phyloP scores from a whole-genome alignment of 1,284 basidiomycete genomes.

The Trichosporon ovoides region DNA sequence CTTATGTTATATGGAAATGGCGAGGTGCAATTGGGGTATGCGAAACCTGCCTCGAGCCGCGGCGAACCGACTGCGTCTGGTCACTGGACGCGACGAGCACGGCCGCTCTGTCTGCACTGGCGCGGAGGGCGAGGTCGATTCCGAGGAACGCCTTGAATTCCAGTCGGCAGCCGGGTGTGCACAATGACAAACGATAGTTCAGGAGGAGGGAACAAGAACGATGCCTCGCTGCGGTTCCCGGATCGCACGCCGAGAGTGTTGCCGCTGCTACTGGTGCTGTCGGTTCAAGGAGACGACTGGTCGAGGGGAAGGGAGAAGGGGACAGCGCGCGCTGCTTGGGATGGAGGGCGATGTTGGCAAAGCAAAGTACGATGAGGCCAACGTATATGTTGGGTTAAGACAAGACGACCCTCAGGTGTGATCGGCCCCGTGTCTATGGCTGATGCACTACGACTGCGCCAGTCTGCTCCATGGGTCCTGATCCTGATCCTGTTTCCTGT shows the following conservation, averaged over 20 bases:
- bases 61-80: too few species aligned
- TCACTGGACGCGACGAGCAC: too few species aligned
- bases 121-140: too few species aligned
- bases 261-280: too few species aligned
- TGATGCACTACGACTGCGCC: not conserved
- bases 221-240: too few species aligned
- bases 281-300: not conserved
- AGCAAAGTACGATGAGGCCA: not conserved
- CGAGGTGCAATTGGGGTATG: slow-evolving; percentile 4
- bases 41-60: not conserved
- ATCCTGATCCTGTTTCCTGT: not conserved
- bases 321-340: not conserved
- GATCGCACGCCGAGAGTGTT: too few species aligned
- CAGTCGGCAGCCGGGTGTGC: too few species aligned
- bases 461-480: not conserved
- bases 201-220: too few species aligned
- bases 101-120: too few species aligned
- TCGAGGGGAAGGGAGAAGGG: not conserved
- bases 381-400: slow-evolving; percentile 2
- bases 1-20: slow-evolving; percentile 6
- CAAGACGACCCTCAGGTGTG: not conserved
- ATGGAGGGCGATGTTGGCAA: not conserved
- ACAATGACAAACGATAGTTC: too few species aligned
- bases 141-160: too few species aligned
- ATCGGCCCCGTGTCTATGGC: slow-evolving; percentile 2